Evolutionary conservation across 345 rosid species (phyloP), one percentile per base, ranked within the genome.

Genomic region (Citrus glauca): DNA sequence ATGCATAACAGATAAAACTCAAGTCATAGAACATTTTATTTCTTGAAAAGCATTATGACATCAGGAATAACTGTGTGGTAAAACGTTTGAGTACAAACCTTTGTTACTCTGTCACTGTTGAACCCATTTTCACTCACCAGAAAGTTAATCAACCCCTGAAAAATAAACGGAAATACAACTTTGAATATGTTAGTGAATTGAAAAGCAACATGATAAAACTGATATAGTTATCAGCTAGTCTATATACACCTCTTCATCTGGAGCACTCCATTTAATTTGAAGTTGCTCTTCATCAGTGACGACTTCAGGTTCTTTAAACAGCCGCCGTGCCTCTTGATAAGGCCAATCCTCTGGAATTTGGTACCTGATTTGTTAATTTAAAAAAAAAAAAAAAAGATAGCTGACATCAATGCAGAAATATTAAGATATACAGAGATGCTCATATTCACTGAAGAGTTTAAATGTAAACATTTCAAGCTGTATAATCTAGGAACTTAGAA

Each of bases 71-170:
- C 30, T 33, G 25, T 64, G 45, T 66, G 42, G 56, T 37, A 35
- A 69, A 33, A 27, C 27, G 45, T 38, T 38, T 71, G 32, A 65
- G 57, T 53, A 33, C 77, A 76, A 35, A 94, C 98, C 98, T 95
- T 95, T 27, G 89, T 90, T 66, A 94, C 91, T 83, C 99, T 88
- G 70, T 92, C 98, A 45, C 85, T 80, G 78, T 86, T 92, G 89
- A 96, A 92, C 76, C 98, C 99, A 85, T 96, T 94, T 87, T 92
- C 98, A 85, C 86, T 90, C 81, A 96, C 95, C 78, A 96, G 85
- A 82, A 90, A 91, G 45, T 87, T 63, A 45, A 91, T 79, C 78
- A 93, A 79, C 11, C 94, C 94, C 97, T 93, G 73, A 81, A 72
- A 64, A 70, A 70, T 22, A 0, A 1, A 75, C 74, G 72, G 10